These are phyloP conservation scores for Pedinophyceae sp. DNA, from an alignment of 139 green algal genomes.

Conservation along the genomic window DNA sequence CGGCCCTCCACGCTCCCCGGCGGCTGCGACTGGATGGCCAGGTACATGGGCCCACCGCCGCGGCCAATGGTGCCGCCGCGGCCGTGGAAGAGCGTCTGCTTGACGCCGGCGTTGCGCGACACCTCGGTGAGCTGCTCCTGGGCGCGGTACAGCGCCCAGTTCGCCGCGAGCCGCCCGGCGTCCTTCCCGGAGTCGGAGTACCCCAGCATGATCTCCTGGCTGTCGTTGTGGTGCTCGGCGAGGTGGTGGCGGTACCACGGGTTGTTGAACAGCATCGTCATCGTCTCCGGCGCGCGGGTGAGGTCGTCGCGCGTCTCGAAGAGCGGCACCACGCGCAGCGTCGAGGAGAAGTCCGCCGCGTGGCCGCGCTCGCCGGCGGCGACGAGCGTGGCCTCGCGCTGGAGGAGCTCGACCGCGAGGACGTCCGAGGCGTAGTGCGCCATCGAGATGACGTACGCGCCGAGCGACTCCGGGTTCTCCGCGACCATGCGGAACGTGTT, in stretches of 20 bases:
- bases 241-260: conserved; percentile 50
- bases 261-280: conserved; percentile 28
- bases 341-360: conserved; percentile 12
- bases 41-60: conserved; percentile 80
- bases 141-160: conserved; percentile 74
- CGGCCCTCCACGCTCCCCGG: conserved; percentile 56
- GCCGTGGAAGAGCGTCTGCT: conserved; percentile 92
- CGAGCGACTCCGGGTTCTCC: conserved; percentile 38
- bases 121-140: conserved; percentile 35
- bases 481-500: conserved; percentile 56
- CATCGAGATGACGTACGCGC: conserved; percentile 95
- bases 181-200: conserved; percentile 97
- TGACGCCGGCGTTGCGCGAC: conserved; percentile 35
- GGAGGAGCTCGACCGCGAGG: conserved; percentile 84
- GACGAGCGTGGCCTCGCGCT: conserved; percentile 56
- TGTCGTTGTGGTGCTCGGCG: conserved; percentile 22
- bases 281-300: conserved; percentile 27
- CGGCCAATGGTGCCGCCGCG: conserved; percentile 84
- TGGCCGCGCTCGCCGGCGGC: conserved; percentile 16
- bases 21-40: conserved; percentile 89
- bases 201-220: conserved; percentile 83
- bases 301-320: conserved; percentile 93
- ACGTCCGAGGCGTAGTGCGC: conserved; percentile 68
- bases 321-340: conserved; percentile 77
- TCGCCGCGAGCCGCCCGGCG: conserved; percentile 74